phyloP scores from a whole-genome alignment of 164 flowering plant genomes.

The Macadamia tetraphylla region DNA sequence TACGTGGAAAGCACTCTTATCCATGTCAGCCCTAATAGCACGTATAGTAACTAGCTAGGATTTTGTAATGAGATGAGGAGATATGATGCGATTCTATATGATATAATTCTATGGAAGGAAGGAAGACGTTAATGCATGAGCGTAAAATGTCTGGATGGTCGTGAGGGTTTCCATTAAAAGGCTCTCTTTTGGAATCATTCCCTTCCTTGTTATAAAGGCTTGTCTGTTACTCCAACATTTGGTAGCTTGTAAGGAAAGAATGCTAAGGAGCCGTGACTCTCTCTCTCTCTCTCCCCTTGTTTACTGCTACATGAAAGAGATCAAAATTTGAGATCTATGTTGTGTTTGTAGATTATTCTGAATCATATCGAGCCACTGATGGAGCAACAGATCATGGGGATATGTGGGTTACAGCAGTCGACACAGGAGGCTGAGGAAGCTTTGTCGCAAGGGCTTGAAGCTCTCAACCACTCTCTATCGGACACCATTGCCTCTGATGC shows the following conservation, averaged over 20 bases:
- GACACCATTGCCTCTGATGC: constrained; percentile 77
- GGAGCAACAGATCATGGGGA: constrained; percentile 79
- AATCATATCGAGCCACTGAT: constrained; percentile 81
- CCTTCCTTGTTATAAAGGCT: constrained; percentile 28
- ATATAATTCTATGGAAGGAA: neutral
- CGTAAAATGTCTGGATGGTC: constrained; percentile 18
- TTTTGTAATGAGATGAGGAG: neutral
- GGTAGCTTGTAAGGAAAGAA: neutral
- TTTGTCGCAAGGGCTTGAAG: constrained; percentile 78
- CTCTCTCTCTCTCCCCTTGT: neutral
- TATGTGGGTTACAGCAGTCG: constrained; percentile 77
- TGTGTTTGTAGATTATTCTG: constrained; percentile 39
- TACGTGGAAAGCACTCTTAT: too few species aligned
- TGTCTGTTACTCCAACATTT: constrained; percentile 26
- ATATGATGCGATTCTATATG: neutral
- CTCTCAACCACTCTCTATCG: constrained; percentile 68
- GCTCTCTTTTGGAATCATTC: constrained; percentile 24
- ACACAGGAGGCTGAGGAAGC: constrained; percentile 91
- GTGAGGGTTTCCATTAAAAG: constrained; percentile 25
- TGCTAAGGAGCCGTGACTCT: neutral
- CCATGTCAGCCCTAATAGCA: too few species aligned
- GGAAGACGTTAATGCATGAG: constrained; percentile 21
- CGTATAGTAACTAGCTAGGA: too few species aligned
- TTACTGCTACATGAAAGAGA: neutral
- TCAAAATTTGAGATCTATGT: too few species aligned